These are phyloP conservation scores for Chamaecyparis obtusa DNA, from an alignment of 75 land plant genomes.

Conservation along the genomic window DNA sequence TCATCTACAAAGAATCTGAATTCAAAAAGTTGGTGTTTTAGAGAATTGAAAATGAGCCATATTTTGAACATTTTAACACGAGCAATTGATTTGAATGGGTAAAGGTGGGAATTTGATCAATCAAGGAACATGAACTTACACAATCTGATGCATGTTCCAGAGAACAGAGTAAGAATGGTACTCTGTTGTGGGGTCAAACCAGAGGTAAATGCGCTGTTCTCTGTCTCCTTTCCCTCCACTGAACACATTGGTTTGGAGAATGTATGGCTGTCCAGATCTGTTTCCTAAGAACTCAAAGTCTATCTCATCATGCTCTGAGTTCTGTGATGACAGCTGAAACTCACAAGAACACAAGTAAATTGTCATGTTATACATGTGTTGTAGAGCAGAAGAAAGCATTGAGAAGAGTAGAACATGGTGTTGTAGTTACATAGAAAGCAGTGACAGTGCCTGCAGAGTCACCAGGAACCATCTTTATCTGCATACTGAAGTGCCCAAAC, in stretches of 20 bases:
- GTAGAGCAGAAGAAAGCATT: neutral
- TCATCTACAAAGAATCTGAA: conserved; percentile 49
- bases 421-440: conserved; percentile 55
- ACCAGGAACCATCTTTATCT: conserved; percentile 56
- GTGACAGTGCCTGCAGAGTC: conserved; percentile 69
- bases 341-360: neutral
- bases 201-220: conserved; percentile 72
- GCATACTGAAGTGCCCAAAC: conserved; percentile 74
- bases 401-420: neutral
- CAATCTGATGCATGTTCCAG: conserved; percentile 60
- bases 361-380: neutral
- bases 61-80: neutral
- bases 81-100: neutral
- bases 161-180: conserved; percentile 60
- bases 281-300: conserved; percentile 83
- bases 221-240: conserved; percentile 64
- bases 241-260: conserved; percentile 74
- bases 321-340: conserved; percentile 66
- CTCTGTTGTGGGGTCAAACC: conserved; percentile 72
- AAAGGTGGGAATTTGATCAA: neutral
- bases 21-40: neutral
- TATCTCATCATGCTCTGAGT: conserved; percentile 69
- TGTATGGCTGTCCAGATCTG: conserved; percentile 59
- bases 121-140: conserved; percentile 32
- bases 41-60: neutral